Conservation (phyloP, 371 early-diverging fungal species). For the Mucor indicus region DNA sequence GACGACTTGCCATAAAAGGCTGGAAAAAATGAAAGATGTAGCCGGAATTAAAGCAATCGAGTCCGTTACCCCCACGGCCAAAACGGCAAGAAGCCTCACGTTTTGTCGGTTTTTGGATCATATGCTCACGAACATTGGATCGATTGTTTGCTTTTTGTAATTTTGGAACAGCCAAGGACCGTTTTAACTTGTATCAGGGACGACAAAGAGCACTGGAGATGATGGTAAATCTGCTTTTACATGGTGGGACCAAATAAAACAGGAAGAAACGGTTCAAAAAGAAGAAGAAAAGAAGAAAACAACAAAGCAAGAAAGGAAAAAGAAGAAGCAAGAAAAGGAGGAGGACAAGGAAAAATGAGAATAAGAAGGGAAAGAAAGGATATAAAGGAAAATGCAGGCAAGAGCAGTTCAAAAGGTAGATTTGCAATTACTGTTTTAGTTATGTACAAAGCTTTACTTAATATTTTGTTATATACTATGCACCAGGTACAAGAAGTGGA, state of each 20-base stretch:
- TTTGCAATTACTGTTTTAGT: no score
- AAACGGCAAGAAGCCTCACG: not conserved
- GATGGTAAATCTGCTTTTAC: not conserved
- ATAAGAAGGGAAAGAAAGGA: not conserved
- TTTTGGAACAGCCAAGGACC: not conserved
- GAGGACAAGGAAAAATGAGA: not conserved
- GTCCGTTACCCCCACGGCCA: not conserved
- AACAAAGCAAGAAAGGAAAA: not conserved
- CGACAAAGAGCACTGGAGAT: not conserved
- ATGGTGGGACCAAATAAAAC: not conserved
- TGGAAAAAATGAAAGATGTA: not conserved
- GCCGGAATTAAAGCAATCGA: not conserved
- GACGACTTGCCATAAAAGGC: not conserved
- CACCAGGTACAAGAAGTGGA: not conserved
- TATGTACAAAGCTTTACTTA: no score
- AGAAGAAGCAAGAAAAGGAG: no score
- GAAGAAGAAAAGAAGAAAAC: not conserved
- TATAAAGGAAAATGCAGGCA: no score
- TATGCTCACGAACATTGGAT: not conserved
- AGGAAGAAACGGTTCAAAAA: not conserved
- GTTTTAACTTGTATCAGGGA: conserved; percentile 2
- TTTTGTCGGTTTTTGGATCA: not conserved
- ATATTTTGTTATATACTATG: no score
- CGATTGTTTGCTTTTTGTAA: not conserved
- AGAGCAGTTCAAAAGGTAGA: not conserved